Evolutionary conservation across 139 green algal species (phyloP), one percentile per base, ranked within the genome.

Genomic region (Chlorella sp.): DNA sequence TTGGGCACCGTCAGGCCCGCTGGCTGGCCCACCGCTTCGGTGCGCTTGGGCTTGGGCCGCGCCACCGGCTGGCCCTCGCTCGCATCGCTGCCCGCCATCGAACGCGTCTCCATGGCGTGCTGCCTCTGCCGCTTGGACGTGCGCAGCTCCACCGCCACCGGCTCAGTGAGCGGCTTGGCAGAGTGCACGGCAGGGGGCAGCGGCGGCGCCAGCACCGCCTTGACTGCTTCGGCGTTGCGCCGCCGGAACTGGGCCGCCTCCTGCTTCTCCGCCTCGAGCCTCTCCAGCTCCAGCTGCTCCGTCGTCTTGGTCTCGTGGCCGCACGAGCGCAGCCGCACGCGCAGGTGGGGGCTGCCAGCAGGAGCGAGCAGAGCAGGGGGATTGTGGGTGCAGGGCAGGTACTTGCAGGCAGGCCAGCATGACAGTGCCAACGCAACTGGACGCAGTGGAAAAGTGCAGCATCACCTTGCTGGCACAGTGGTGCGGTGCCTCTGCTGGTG

Each of bases 261-360:
- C 82, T 78, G 68, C 64, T 58, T 79, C 42, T 65, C 38, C 17
- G 23, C 58, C 42, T 45, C 53, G 58, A 87, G 53, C 67, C 73
- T 21, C 40, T 82, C 67, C 35, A 92, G 68, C 79, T 90, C 77
- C 38, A 91, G 42, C 27, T 93, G 87, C 68, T 90, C 79, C 48
- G 82, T 91, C 53, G 58, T 83, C 64, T 88, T 92, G 11, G 67
- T 62, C 1, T 62, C n/a, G 29, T 55, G 27, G 15, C 60, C 21
- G 72, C 58, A 12, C 33, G 70, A 60, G 51, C 83, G 66, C 77
- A 56, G 56, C 8, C 51, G 62, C 3, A 43, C 46, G 5, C 38
- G n/a, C 76, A 73, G 48, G 15, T 38, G 40, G 8, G 74, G 61
- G 33, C 63, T 83, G 64, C 63, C 43, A 7, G 66, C 59, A 40